Evolutionary conservation across 768 basidiomycete genomes (phyloP).

Genomic region (Clitopilus hobsonii): DNA sequence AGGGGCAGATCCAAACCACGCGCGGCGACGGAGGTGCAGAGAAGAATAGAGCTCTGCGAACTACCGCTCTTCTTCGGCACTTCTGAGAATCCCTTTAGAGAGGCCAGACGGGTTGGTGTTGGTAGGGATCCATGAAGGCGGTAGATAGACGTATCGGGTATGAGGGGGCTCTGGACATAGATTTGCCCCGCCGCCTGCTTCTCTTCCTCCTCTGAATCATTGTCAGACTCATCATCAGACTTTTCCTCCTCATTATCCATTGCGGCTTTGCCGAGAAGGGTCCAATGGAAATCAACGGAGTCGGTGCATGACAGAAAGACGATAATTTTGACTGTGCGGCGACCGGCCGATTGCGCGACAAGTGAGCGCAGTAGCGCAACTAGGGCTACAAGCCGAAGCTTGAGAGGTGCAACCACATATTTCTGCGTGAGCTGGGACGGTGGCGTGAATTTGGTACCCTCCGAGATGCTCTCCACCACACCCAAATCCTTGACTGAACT

Average conservation of each 20-base stretch:
- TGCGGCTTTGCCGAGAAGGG: conserved; percentile 62
- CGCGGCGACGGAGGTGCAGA: conserved; percentile 98
- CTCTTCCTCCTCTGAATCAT: conserved; percentile 21
- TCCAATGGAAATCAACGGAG: conserved; percentile 97
- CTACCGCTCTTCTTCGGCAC: conserved; percentile 22
- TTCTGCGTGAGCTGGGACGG: conserved; percentile 93
- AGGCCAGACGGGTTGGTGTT: conserved; percentile 71
- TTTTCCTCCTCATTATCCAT: conserved; percentile 47
- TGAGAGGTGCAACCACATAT: conserved; percentile 85
- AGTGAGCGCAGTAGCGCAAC: conserved; percentile 81
- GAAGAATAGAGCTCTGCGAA: conserved; percentile 56
- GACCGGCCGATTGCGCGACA: conserved; percentile 54
- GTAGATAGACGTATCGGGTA: conserved; percentile 79
- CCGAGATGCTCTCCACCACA: neutral
- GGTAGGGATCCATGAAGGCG: conserved; percentile 93
- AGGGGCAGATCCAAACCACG: conserved; percentile 93
- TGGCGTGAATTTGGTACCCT: conserved; percentile 66
- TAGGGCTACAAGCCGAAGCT: conserved; percentile 89
- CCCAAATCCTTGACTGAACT: neutral
- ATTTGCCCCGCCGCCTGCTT: conserved; percentile 34
- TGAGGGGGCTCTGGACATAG: conserved; percentile 62
- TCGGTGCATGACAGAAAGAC: conserved; percentile 97
- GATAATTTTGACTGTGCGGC: conserved; percentile 68
- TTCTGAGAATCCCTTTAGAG: conserved; percentile 77
- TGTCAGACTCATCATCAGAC: conserved; percentile 10